phyloP scores from a whole-genome alignment of 169 alveolate species.

The Eimeria nieschulzi region DNA sequence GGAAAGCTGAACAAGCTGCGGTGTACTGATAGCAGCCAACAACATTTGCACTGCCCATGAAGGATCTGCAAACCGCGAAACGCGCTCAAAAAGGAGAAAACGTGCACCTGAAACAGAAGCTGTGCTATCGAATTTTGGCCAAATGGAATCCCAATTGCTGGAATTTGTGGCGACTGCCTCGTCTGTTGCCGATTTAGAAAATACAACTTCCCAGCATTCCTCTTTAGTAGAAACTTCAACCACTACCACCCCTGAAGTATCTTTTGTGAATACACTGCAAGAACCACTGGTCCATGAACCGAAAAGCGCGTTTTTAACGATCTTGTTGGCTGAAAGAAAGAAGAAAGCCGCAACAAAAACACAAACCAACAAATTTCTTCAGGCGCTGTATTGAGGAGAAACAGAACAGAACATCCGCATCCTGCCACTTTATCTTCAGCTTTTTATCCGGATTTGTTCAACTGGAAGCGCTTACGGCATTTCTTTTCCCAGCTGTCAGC shows the following conservation, averaged over 20 bases:
- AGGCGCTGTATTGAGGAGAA: too few relatives aligned
- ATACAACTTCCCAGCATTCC: background rate
- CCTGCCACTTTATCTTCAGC: background rate
- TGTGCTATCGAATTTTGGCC: slow-evolving; percentile 24
- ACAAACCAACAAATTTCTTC: too few relatives aligned
- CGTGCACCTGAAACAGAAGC: slow-evolving; percentile 9
- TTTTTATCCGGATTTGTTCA: background rate
- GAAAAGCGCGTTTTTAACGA: slow-evolving; percentile 9
- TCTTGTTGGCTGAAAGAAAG: background rate
- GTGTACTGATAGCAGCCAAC: background rate
- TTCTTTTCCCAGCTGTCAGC: background rate
- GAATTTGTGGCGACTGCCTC: slow-evolving; percentile 10
- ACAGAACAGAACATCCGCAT: too few relatives aligned
- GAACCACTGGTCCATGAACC: background rate
- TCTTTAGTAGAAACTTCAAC: background rate
- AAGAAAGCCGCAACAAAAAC: background rate
- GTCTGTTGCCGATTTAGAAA: background rate
- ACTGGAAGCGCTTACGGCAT: background rate
- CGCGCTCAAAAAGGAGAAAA: background rate
- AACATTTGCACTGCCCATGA: background rate
- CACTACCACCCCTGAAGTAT: background rate
- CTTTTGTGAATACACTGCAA: background rate
- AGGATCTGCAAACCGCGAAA: background rate
- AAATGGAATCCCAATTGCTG: slow-evolving; percentile 11
- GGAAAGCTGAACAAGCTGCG: background rate